Evolutionary conservation across 1,284 basidiomycete species (phyloP).

Genomic region (Xerocomus nothofagi): DNA sequence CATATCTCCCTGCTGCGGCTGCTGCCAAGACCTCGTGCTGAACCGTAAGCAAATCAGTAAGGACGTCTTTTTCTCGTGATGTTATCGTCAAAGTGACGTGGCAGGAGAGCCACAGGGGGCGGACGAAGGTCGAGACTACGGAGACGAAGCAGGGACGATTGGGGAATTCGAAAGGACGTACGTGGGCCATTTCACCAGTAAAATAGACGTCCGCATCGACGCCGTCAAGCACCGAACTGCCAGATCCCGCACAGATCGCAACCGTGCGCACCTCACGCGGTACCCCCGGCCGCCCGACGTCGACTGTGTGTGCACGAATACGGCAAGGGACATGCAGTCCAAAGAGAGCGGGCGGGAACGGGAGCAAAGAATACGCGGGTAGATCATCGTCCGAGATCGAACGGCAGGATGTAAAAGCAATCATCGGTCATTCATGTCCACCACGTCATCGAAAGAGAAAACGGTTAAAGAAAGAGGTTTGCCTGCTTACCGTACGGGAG

Average conservation of each 20-base stretch:
- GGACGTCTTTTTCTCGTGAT: slow-evolving; percentile 1
- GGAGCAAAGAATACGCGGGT: slow-evolving; percentile 1
- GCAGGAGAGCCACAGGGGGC: slow-evolving; percentile 7
- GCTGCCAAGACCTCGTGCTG: slow-evolving; percentile 85
- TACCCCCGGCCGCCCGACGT: slow-evolving; percentile 61
- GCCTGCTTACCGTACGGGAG: slow-evolving; percentile 56
- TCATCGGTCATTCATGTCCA: neutral
- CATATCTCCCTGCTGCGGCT: slow-evolving; percentile 68
- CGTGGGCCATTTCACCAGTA: slow-evolving; percentile 92
- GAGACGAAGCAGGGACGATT: neutral
- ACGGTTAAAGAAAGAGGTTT: slow-evolving; percentile 16
- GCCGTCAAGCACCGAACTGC: slow-evolving; percentile 70
- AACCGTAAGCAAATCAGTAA: slow-evolving; percentile 10
- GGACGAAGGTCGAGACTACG: neutral
- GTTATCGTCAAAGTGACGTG: slow-evolving; percentile 11
- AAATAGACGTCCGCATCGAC: slow-evolving; percentile 79
- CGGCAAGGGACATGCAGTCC: slow-evolving; percentile 8
- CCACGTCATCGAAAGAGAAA: slow-evolving; percentile 16
- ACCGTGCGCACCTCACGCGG: slow-evolving; percentile 49
- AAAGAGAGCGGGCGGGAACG: slow-evolving; percentile 8
- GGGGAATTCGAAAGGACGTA: slow-evolving; percentile 40
- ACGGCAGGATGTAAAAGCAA: neutral
- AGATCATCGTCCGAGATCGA: slow-evolving; percentile 23
- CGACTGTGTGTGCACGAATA: slow-evolving; percentile 51
- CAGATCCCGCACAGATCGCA: slow-evolving; percentile 86